These are phyloP conservation scores for Artemisia annua DNA, from an alignment of 129 eudicot genomes.

Conservation along the genomic window DNA sequence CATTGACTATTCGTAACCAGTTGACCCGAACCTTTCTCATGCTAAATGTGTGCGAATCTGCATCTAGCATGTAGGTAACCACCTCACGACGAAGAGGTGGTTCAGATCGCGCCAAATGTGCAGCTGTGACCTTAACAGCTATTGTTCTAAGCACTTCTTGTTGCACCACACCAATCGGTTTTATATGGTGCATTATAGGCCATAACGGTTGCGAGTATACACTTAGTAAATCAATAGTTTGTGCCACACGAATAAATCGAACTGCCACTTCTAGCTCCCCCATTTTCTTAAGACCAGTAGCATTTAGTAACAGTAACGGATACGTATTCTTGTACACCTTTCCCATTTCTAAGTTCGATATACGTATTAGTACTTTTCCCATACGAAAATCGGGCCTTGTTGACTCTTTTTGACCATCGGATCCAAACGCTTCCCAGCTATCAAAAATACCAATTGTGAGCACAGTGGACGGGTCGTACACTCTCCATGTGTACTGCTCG, in stretches of 20 bases:
- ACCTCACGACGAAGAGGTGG: constrained; percentile 92
- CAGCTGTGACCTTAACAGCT: constrained; percentile 68
- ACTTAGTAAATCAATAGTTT: constrained; percentile 70
- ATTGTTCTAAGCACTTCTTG: constrained; percentile 69
- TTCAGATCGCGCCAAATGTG: constrained; percentile 73
- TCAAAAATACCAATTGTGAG: constrained; percentile 84
- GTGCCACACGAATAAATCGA: constrained; percentile 58
- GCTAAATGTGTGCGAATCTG: constrained; percentile 79
- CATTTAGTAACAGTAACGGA: constrained; percentile 60
- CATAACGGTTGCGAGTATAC: constrained; percentile 73
- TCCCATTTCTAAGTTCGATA: constrained; percentile 70
- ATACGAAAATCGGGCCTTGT: constrained; percentile 64
- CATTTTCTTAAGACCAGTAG: constrained; percentile 76
- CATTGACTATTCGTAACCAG: constrained; percentile 76
- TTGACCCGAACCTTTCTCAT: constrained; percentile 95
- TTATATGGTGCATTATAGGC: constrained; percentile 88
- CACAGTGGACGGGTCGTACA: constrained; percentile 89
- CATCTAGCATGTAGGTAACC: constrained; percentile 72
- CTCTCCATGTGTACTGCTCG: constrained; percentile 96
- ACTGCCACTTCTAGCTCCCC: constrained; percentile 90
- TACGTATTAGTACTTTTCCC: constrained; percentile 81
- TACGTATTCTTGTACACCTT: constrained; percentile 61
- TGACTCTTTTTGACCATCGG: constrained; percentile 46
- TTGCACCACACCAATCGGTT: constrained; percentile 75
- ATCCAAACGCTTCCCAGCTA: constrained; percentile 57